A percentile compares a stretch with the other conserved stretches of the same genome.
These are phyloP conservation scores for Lasiodiplodia sp. DNA, from an alignment of 2,329 filamentous ascomycete species.

Conservation along the genomic window DNA sequence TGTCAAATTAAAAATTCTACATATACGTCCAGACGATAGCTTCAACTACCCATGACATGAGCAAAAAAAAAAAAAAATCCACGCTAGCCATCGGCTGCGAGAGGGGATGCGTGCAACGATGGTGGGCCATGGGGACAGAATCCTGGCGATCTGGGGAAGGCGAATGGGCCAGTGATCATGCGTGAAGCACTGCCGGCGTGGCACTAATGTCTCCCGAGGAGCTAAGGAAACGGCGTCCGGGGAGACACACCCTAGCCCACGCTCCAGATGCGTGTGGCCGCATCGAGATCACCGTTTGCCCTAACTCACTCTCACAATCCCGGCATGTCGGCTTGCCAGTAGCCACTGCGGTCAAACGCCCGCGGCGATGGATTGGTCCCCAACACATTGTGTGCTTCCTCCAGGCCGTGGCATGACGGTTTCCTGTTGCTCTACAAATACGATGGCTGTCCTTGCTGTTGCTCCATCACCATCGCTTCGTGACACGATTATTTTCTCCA, in stretches of 20 bases:
- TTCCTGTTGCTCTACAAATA: conserved; percentile 16
- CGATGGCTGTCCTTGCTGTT: not conserved
- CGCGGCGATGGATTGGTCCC: not conserved
- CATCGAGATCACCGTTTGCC: conserved; percentile 9
- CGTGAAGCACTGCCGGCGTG: not conserved
- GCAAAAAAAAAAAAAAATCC: too few species aligned
- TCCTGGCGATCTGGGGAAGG: conserved; percentile 12
- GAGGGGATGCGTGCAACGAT: not conserved
- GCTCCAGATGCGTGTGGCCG: not conserved
- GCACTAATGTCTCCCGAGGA: not conserved
- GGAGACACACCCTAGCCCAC: too few species aligned
- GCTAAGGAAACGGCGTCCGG: not conserved
- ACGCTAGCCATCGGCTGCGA: too few species aligned
- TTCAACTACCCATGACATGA: too few species aligned
- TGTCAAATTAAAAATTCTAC: too few species aligned
- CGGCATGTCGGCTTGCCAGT: not conserved
- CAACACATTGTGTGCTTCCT: not conserved
- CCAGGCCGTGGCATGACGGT: not conserved
- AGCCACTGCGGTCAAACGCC: not conserved
- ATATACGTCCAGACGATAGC: too few species aligned
- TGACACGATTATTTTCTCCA: not conserved
- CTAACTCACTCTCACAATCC: not conserved
- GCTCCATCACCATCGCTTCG: not conserved
- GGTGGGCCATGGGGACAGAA: not conserved
- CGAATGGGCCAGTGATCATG: not conserved